Evolutionary conservation across 106 monocot species (phyloP).

Genomic region (Triglochin maritima): DNA sequence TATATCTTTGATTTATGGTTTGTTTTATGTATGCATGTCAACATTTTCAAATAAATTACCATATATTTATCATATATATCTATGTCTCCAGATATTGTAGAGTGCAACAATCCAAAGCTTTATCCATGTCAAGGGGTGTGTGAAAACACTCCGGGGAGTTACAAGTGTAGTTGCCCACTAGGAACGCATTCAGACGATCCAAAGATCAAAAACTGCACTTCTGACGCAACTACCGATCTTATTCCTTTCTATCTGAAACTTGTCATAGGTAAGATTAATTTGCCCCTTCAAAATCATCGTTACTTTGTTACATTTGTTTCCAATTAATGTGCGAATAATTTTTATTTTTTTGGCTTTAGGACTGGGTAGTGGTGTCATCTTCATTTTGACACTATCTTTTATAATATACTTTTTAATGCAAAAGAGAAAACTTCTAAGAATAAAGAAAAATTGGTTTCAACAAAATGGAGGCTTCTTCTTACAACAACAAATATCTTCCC

Average conservation of each 20-base stretch:
- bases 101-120: background rate
- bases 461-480: constrained; percentile 21
- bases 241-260: background rate
- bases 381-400: background rate
- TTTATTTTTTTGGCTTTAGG: background rate
- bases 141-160: background rate
- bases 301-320: too few relatives aligned
- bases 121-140: constrained; percentile 4
- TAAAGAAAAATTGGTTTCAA: constrained; percentile 9
- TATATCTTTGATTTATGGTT: too few relatives aligned
- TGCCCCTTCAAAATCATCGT: too few relatives aligned
- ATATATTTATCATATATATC: too few relatives aligned
- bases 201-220: background rate
- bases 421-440: constrained; percentile 11
- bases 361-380: background rate
- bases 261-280: background rate
- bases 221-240: too few relatives aligned
- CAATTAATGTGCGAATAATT: too few relatives aligned
- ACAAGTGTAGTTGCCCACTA: constrained; percentile 2
- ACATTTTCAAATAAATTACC: background rate
- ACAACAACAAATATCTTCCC: constrained; percentile 9
- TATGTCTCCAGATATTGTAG: background rate
- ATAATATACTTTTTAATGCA: background rate
- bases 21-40: too few relatives aligned
- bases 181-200: background rate